Evolutionary conservation across 345 rosid species (phyloP).

Genomic region (Brassica juncea): DNA sequence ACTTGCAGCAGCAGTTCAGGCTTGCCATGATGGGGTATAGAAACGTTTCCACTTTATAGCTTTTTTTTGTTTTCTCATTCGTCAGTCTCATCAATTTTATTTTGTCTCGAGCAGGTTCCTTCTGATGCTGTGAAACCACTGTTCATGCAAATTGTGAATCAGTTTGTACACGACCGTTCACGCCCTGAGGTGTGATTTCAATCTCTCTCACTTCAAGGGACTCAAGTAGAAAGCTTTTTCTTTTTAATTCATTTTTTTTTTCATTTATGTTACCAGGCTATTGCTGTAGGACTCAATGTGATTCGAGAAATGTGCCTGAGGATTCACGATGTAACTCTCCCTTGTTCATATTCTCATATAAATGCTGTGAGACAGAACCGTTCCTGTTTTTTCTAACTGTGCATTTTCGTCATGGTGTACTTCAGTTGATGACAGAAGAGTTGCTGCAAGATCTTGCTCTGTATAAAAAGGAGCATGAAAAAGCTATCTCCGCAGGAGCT

Average conservation of each 20-base stretch:
- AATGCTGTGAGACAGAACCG: not conserved
- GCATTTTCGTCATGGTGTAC: constrained; percentile 14
- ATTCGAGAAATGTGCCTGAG: constrained; percentile 92
- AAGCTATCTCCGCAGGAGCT: constrained; percentile 83
- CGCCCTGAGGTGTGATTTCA: constrained; percentile 74
- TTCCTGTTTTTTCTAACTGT: not conserved
- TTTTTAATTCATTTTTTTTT: constrained; percentile 4
- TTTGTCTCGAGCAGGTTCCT: constrained; percentile 62
- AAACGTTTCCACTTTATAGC: constrained; percentile 25
- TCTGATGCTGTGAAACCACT: constrained; percentile 98
- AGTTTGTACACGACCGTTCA: constrained; percentile 88
- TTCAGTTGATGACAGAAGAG: constrained; percentile 92
- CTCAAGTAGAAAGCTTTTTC: constrained; percentile 5
- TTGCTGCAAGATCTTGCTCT: constrained; percentile 90
- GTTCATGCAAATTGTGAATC: constrained; percentile 89
- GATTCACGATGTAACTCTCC: constrained; percentile 71
- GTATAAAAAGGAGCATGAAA: constrained; percentile 87
- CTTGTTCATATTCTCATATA: not conserved
- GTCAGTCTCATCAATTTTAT: not conserved
- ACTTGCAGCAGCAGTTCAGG: constrained; percentile 95
- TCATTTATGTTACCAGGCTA: constrained; percentile 51
- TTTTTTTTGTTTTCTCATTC: constrained; percentile 1
- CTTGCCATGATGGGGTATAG: constrained; percentile 94
- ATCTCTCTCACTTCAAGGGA: constrained; percentile 1
- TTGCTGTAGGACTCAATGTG: constrained; percentile 90